Base-by-base conservation (phyloP, 768 basidiomycete species). In the Hygrocybe punicea region DNA sequence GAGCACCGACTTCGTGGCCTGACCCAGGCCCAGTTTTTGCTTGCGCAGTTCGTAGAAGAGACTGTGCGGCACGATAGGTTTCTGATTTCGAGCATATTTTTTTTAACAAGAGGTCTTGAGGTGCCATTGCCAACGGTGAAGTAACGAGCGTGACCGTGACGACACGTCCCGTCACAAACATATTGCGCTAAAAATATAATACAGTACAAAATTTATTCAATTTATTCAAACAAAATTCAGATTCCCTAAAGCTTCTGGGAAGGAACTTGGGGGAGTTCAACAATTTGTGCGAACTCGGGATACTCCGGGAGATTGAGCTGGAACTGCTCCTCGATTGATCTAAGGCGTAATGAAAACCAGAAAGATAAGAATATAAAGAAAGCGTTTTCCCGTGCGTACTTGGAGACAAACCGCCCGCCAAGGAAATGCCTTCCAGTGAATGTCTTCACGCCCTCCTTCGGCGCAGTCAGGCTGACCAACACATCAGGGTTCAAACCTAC, bases 391-490 rank as follows among this genome's bases (percentile, higher is more conserved):
- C 7, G 21, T 44, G 76, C 86, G 62, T 63, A 95, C 94, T 80
- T 88, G 5, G 94, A 85, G 17, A 98, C 82, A 68, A 99, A 99
- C 58, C 97, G 78, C 1, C 97, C 97, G 2, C 96, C 97, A 1
- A 98, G 80, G 67, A 93, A 97, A 76, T 99, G 97, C 35, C 83
- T 78, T 10, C 95, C 93, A 24, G 70, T 81, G 71, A 91, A 98
- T 13, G 66, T 67, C 64, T 76, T 81, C 8, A 90, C 91, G 2
- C 97, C 97, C 63, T 86, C 76, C 72, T 99, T 99, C 0, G 97
- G 97, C 9, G 93, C 95, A 0, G 97, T 99, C 67, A 99, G 74
- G 65, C 91, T 95, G 57, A 99, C 73, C 44, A 99, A 73, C 6
- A 91, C 89, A 54, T 90, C 83, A 0, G 96, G 89, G 16, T 82